phyloP scores from a whole-genome alignment of 768 basidiomycete genomes.

The Mycena maculata region DNA sequence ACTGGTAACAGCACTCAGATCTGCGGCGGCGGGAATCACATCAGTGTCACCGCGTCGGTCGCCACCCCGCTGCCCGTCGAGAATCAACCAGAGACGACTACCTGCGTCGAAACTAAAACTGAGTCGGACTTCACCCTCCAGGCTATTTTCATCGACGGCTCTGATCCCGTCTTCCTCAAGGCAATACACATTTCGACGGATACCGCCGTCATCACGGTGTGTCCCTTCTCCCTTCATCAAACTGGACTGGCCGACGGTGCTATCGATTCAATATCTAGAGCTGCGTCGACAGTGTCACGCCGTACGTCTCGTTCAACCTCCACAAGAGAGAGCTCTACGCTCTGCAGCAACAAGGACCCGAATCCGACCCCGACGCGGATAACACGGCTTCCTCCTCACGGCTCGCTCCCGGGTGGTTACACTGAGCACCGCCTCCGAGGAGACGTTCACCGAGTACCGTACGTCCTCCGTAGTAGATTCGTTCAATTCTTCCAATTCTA shows the following conservation, averaged over 20 bases:
- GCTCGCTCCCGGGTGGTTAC: neutral
- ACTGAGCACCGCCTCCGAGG: neutral
- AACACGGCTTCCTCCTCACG: neutral
- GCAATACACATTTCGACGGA: neutral
- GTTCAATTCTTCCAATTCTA: no score
- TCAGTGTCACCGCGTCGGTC: conserved; percentile 3
- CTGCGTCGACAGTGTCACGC: neutral
- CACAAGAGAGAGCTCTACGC: neutral
- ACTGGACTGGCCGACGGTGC: no score
- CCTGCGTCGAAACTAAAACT: neutral
- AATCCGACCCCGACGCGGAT: neutral
- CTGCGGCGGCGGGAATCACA: conserved; percentile 5
- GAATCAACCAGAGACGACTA: neutral
- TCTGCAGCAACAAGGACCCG: neutral
- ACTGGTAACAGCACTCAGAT: neutral
- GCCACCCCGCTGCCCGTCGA: neutral
- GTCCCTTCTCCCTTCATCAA: neutral
- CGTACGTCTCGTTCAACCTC: neutral
- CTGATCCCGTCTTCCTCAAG: neutral
- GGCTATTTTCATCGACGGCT: neutral
- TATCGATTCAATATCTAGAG: neutral
- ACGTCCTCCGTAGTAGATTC: neutral
- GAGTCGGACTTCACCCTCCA: neutral
- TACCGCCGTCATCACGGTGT: neutral
- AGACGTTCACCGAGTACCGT: neutral